These are phyloP conservation scores for Calonectria montana DNA, from an alignment of 2,329 filamentous ascomycete genomes.

Conservation along the genomic window DNA sequence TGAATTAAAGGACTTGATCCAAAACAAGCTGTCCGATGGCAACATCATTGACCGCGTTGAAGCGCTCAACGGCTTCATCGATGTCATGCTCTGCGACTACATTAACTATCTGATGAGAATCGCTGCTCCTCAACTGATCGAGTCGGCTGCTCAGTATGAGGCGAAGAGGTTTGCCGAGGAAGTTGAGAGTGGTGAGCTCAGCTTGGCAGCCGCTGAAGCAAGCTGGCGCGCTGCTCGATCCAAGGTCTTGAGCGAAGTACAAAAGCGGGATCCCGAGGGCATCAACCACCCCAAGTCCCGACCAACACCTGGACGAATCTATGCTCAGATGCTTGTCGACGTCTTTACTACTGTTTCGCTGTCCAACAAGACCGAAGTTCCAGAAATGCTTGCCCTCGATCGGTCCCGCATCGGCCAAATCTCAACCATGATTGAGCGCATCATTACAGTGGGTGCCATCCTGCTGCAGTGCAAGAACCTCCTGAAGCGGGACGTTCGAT, in stretches of 20 bases:
- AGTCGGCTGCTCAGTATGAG: constrained; percentile 79
- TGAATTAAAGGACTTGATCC: constrained; percentile 75
- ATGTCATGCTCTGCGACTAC: constrained; percentile 83
- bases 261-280: constrained; percentile 76
- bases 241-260: constrained; percentile 74
- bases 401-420: constrained; percentile 66
- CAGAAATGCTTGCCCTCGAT: constrained; percentile 81
- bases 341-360: constrained; percentile 76
- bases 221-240: constrained; percentile 75
- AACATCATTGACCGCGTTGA: constrained; percentile 81
- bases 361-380: constrained; percentile 65
- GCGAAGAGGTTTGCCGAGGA: constrained; percentile 77
- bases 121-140: constrained; percentile 76
- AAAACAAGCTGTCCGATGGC: constrained; percentile 69
- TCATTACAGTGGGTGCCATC: constrained; percentile 80
- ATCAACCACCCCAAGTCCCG: constrained; percentile 71
- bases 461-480: constrained; percentile 85
- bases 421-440: constrained; percentile 58
- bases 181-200: constrained; percentile 65
- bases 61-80: constrained; percentile 79
- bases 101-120: constrained; percentile 83
- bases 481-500: constrained; percentile 82
- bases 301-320: constrained; percentile 76
- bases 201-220: constrained; percentile 68
- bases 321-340: constrained; percentile 80